Evolutionary conservation across 495 filamentous ascomycete species (phyloP).

Genomic region (Thermothielavioides terrestris): DNA sequence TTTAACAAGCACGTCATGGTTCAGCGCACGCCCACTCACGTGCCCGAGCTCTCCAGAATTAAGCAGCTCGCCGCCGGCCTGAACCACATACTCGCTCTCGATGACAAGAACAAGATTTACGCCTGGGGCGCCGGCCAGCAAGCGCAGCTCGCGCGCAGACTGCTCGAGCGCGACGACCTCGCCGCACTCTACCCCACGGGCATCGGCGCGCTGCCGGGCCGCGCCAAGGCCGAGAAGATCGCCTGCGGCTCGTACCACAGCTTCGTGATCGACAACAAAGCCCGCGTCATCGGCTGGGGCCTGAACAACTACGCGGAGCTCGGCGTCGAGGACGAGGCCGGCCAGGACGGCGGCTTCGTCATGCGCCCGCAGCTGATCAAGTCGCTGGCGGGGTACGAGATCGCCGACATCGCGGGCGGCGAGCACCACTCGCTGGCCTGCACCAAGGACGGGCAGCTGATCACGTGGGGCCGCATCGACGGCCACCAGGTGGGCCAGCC

Average conservation of each 20-base stretch:
- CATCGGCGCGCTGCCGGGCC: slow-evolving; percentile 52
- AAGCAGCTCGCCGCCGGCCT: slow-evolving; percentile 51
- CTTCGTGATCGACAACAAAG: slow-evolving; percentile 66
- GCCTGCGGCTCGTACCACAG: slow-evolving; percentile 60
- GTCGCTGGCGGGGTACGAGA: slow-evolving; percentile 44
- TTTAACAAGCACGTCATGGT: slow-evolving; percentile 41
- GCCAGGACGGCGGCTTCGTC: slow-evolving; percentile 50
- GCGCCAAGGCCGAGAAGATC: slow-evolving; percentile 47
- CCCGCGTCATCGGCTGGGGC: slow-evolving; percentile 74
- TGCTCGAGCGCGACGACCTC: slow-evolving; percentile 50
- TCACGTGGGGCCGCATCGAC: slow-evolving; percentile 64
- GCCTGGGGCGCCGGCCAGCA: slow-evolving; percentile 70
- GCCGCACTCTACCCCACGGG: slow-evolving; percentile 58
- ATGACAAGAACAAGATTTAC: slow-evolving; percentile 54
- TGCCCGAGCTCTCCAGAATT: slow-evolving; percentile 52
- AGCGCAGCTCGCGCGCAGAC: slow-evolving; percentile 62
- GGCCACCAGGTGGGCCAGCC: slow-evolving; percentile 53
- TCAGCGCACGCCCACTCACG: slow-evolving; percentile 28
- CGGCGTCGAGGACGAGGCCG: slow-evolving; percentile 60
- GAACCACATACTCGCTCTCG: slow-evolving; percentile 65
- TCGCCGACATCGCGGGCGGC: slow-evolving; percentile 55
- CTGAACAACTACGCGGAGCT: slow-evolving; percentile 77
- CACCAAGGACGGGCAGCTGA: slow-evolving; percentile 51
- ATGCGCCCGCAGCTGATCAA: slow-evolving; percentile 35
- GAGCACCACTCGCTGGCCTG: slow-evolving; percentile 58